A percentile compares a stretch with the other conserved stretches of the same genome.
Evolutionary conservation across 2,329 filamentous ascomycete species (phyloP).

Genomic region (Akanthomyces muscarius): DNA sequence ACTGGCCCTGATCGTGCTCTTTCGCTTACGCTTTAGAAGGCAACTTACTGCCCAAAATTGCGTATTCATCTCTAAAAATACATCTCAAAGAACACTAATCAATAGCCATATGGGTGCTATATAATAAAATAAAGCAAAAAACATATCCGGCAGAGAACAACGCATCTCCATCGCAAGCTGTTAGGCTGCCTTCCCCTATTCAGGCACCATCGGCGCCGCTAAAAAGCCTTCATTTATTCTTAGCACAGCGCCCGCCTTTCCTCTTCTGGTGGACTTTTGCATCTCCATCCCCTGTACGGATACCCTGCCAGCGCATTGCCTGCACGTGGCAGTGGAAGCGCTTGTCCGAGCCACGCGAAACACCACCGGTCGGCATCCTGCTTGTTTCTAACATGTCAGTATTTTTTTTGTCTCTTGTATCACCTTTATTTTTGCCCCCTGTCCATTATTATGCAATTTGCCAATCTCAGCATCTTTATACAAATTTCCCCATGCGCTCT

Average conservation of each 20-base stretch:
- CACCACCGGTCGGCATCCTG: not conserved
- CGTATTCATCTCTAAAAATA: too few relatives aligned
- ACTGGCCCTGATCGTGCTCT: too few relatives aligned
- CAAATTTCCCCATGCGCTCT: not conserved
- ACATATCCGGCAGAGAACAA: too few relatives aligned
- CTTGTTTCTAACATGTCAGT: not conserved
- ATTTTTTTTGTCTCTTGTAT: not conserved
- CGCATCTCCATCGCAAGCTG: too few relatives aligned
- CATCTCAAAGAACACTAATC: too few relatives aligned
- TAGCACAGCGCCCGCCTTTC: not conserved
- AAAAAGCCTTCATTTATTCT: not conserved
- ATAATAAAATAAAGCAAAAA: too few relatives aligned
- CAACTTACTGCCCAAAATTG: not conserved
- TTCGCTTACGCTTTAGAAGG: too few relatives aligned
- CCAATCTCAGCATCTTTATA: not conserved
- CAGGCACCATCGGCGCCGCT: not conserved
- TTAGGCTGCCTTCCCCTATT: not conserved
- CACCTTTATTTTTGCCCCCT: not conserved
- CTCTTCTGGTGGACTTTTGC: not conserved
- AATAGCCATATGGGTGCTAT: too few relatives aligned
- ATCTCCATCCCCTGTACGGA: not conserved
- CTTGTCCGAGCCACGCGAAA: not conserved
- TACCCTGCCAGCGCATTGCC: not conserved
- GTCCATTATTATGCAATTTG: not conserved
- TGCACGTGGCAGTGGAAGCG: conserved; percentile 4